These are phyloP conservation scores for Blepharisma japonicum DNA, from an alignment of 73 alveolate genomes.

Conservation along the genomic window DNA sequence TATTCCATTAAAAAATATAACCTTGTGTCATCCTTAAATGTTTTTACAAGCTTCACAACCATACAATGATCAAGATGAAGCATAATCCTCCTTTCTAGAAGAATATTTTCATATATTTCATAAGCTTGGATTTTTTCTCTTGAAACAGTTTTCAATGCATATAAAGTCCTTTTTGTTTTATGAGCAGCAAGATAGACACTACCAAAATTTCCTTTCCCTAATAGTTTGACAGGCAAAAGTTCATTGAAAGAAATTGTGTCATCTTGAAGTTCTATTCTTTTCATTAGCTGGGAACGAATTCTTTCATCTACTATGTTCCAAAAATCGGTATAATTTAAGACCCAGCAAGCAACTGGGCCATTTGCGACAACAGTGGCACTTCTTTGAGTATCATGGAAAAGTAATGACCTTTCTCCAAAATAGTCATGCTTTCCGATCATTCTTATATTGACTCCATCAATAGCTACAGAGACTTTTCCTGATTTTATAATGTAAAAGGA, in stretches of 20 bases:
- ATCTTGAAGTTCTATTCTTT: slow-evolving; percentile 46
- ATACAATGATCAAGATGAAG: slow-evolving; percentile 64
- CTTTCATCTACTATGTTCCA: slow-evolving; percentile 40
- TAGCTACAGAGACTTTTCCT: slow-evolving; percentile 48
- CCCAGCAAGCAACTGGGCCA: slow-evolving; percentile 53
- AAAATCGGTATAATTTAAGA: slow-evolving; percentile 39
- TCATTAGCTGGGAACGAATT: slow-evolving; percentile 26
- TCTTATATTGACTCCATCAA: slow-evolving; percentile 40
- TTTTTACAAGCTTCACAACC: slow-evolving; percentile 61
- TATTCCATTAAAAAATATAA: slow-evolving; percentile 66
- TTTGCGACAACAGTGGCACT: slow-evolving; percentile 55
- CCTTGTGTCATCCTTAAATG: slow-evolving; percentile 64
- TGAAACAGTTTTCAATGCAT: slow-evolving; percentile 73
- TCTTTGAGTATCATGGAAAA: slow-evolving; percentile 48
- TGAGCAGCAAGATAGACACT: slow-evolving; percentile 63
- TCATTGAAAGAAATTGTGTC: slow-evolving; percentile 46
- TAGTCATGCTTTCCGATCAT: slow-evolving; percentile 54
- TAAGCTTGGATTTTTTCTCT: slow-evolving; percentile 53
- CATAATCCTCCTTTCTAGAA: slow-evolving; percentile 57
- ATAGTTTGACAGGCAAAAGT: slow-evolving; percentile 44
- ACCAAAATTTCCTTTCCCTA: slow-evolving; percentile 80
- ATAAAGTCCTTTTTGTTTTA: slow-evolving; percentile 47
- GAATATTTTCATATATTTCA: slow-evolving; percentile 57
- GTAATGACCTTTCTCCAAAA: slow-evolving; percentile 58
- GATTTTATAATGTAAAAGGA: slow-evolving; percentile 50